A percentile compares a stretch with the other conserved stretches of the same genome.
Conservation (phyloP, 768 basidiomycete species). For the Lactarius sanguifluus region DNA sequence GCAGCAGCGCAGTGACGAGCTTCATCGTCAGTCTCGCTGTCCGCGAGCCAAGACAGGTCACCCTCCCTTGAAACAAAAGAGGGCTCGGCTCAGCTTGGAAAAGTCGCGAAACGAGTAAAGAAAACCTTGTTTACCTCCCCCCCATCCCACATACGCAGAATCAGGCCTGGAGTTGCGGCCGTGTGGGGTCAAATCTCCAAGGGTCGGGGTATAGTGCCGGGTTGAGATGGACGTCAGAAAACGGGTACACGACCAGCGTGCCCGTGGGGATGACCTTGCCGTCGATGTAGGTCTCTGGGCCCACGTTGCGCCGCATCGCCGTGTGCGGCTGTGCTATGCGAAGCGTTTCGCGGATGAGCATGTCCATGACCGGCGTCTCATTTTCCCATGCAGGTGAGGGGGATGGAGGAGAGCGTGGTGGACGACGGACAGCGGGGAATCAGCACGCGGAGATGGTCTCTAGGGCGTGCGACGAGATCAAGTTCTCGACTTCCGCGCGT, state of each 20-base stretch:
- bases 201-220: constrained; percentile 71
- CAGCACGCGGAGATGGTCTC: constrained; percentile 14
- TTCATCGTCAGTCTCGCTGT: constrained; percentile 75
- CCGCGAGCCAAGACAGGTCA: constrained; percentile 68
- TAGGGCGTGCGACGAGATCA: constrained; percentile 39
- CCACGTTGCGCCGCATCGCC: constrained; percentile 78
- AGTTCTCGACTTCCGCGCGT: constrained; percentile 55
- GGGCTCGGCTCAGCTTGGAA: constrained; percentile 21
- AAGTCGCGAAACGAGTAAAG: constrained; percentile 17
- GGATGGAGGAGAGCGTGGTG: constrained; percentile 55
- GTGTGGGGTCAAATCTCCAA: constrained; percentile 70
- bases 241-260: constrained; percentile 75
- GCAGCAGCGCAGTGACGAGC: constrained; percentile 63
- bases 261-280: constrained; percentile 70
- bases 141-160: constrained; percentile 76
- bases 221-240: constrained; percentile 77
- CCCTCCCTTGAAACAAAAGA: constrained; percentile 50
- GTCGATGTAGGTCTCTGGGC: constrained; percentile 67
- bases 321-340: constrained; percentile 77
- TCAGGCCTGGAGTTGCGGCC: constrained; percentile 45
- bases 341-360: constrained; percentile 73
- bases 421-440: constrained; percentile 36
- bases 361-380: constrained; percentile 67
- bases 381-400: constrained; percentile 70
- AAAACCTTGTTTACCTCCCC: constrained; percentile 56